Evolutionary conservation across 2,329 filamentous ascomycete genomes (phyloP), one percentile per base, ranked within the genome.

Genomic region (Monosporascus sp.): DNA sequence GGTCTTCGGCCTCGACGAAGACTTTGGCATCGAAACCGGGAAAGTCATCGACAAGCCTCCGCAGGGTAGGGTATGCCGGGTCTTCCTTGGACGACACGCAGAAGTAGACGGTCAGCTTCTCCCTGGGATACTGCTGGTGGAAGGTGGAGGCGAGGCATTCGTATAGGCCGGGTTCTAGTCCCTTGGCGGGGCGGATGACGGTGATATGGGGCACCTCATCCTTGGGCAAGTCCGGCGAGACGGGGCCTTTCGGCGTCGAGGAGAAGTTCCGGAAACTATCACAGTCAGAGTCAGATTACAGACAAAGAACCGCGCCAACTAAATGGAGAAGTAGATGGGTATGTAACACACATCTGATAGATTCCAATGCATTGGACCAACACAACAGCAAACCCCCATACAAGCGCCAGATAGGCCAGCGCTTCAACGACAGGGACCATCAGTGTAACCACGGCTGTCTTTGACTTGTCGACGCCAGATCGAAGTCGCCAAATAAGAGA

Each of bases 141-240:
- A 97, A 92, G 2, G 88, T 90, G 5, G 92, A 88, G 31, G 89
- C 88, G 41, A 99, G 86, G 66, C 94, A 97, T 65, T 96, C 90
- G 77, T 96, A 96, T 24, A 97, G 84, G 59, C 85, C 83, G 4
- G 91, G 89, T 69, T 97, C 94, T 52, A 96, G 79, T 56, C 92
- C 94, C 73, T 97, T 97, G 59, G 96, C 87, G 0, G 94, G 95
- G 2, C 94, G 88, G 61, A 99, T 91, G 56, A 96, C 81, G 34
- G 94, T 97, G 64, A 99, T 81, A 73, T 90, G 86, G 17, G 92
- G 93, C 3, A 91, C 77, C 40, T 85, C 73, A 59, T 80, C 68
- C 41, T 73, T 64, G 4, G 72, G 70, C 1, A 86, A 71, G 0
- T 69, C 69, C 2, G 82, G 72, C 3, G 83, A 83, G 17, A 80